phyloP scores from a whole-genome alignment of 2,329 filamentous ascomycete genomes.

The Fonsecaea erecta region DNA sequence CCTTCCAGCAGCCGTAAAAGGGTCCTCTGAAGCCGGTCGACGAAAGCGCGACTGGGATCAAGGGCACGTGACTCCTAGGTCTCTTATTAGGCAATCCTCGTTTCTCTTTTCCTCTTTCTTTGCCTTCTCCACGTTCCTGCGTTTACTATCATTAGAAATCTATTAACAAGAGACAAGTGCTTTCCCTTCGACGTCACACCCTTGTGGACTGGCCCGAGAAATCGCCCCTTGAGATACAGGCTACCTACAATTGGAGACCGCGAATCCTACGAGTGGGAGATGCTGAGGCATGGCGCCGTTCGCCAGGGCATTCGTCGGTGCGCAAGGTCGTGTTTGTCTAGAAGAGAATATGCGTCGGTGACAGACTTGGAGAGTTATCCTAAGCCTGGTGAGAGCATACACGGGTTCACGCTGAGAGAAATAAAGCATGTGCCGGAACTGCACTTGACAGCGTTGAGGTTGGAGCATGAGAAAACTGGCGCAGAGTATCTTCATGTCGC shows the following conservation, averaged over 20 bases:
- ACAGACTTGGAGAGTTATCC: conserved; percentile 78
- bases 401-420: conserved; percentile 89
- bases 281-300: conserved; percentile 36
- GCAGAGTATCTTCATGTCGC: conserved; percentile 96
- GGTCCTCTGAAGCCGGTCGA: background rate
- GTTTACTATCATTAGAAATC: background rate
- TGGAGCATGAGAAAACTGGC: conserved; percentile 92
- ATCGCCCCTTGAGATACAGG: conserved; percentile 12
- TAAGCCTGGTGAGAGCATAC: conserved; percentile 79
- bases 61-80: background rate
- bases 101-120: background rate
- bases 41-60: background rate
- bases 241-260: background rate
- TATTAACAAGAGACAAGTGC: background rate
- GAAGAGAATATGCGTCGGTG: conserved; percentile 62
- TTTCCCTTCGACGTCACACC: background rate
- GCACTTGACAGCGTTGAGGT: conserved; percentile 84
- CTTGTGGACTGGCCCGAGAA: background rate
- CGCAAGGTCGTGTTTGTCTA: conserved; percentile 12
- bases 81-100: background rate
- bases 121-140: background rate
- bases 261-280: conserved; percentile 22
- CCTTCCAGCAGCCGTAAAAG: background rate
- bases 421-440: conserved; percentile 93
- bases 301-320: conserved; percentile 30